A percentile compares a stretch with the other conserved stretches of the same genome.
Evolutionary conservation across 257 asterid species (phyloP).

Genomic region (Solanum arcanum): DNA sequence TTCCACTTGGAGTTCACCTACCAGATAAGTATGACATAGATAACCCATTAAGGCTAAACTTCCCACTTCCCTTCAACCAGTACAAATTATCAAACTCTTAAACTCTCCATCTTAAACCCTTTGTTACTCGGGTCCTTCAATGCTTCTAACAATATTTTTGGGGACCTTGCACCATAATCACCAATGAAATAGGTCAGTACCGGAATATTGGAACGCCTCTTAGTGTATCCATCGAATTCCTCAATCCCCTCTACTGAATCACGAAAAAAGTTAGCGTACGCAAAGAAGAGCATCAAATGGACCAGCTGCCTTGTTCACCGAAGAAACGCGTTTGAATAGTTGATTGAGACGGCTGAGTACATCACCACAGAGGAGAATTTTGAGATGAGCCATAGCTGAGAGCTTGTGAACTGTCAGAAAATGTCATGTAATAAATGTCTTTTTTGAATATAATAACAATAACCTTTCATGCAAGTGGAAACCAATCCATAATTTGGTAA

Average conservation of each 20-base stretch:
- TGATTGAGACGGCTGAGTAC: constrained; percentile 78
- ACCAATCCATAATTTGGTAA: no score
- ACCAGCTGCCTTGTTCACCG: constrained; percentile 93
- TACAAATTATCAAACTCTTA: constrained; percentile 67
- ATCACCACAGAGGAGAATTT: constrained; percentile 88
- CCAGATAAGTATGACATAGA: constrained; percentile 81
- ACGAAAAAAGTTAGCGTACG: constrained; percentile 87
- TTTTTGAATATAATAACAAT: no score
- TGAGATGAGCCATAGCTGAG: constrained; percentile 46
- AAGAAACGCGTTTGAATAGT: constrained; percentile 74
- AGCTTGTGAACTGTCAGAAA: no score
- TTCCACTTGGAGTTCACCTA: constrained; percentile 47
- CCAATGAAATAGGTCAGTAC: constrained; percentile 87
- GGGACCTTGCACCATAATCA: constrained; percentile 73
- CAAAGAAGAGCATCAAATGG: constrained; percentile 89
- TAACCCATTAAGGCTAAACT: constrained; percentile 70
- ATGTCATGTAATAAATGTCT: no score
- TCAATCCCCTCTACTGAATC: constrained; percentile 55
- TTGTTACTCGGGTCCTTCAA: constrained; percentile 54
- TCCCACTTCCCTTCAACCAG: constrained; percentile 93
- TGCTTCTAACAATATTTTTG: constrained; percentile 41
- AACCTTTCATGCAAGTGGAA: no score
- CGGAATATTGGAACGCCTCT: constrained; percentile 52
- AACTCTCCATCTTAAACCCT: constrained; percentile 96
- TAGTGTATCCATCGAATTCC: constrained; percentile 66